phyloP scores from a whole-genome alignment of 495 filamentous ascomycete genomes.

The Neurospora tetrasperma region DNA sequence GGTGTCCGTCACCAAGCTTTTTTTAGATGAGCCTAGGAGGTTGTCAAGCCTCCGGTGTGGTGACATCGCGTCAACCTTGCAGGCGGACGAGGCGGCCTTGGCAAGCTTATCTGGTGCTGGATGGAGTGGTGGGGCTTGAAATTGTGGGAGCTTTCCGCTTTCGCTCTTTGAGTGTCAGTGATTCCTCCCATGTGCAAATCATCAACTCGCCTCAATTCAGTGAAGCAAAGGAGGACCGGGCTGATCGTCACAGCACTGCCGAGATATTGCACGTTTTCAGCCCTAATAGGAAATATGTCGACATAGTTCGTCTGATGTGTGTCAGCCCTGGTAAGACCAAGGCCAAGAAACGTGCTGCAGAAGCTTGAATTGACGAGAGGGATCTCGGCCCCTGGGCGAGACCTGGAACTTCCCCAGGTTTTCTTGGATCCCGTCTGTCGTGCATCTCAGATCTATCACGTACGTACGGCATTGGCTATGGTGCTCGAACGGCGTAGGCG shows the following conservation, averaged over 20 bases:
- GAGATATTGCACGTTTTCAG: not conserved
- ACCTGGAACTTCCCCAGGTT: not conserved
- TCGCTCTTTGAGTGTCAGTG: not conserved
- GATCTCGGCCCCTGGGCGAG: not conserved
- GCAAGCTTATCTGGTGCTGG: not conserved
- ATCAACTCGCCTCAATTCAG: not conserved
- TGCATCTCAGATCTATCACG: not conserved
- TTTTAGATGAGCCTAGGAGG: not conserved
- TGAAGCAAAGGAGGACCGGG: not conserved
- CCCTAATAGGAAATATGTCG: not conserved
- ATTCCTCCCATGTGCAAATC: not conserved
- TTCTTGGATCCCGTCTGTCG: not conserved
- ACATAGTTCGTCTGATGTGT: not conserved
- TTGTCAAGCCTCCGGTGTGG: not conserved
- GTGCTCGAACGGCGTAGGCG: not conserved
- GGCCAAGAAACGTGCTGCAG: not conserved
- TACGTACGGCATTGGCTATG: not conserved
- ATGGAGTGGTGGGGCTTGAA: not conserved
- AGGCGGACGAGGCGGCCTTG: not conserved
- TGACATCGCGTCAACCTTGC: not conserved
- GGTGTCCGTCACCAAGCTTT: not conserved
- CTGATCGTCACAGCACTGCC: not conserved
- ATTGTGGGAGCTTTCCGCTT: not conserved
- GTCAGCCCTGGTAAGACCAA: not conserved
- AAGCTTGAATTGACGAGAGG: not conserved